Base-by-base conservation (phyloP, 257 asterid species). In the Petunia secreta region DNA sequence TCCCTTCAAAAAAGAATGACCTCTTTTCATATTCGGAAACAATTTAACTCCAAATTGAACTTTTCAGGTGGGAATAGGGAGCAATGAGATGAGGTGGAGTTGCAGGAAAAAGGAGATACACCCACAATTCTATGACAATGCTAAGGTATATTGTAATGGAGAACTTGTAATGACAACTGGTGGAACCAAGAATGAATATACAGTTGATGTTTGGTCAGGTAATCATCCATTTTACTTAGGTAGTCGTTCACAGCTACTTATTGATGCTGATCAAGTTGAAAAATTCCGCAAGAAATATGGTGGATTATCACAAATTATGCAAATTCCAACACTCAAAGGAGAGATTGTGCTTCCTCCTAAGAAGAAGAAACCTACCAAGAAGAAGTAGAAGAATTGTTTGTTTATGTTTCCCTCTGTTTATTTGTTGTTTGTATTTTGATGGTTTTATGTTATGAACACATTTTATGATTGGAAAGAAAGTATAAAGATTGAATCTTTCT, bases 111-210 rank as follows among this genome's bases (percentile, higher is more conserved):
- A 88, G 83, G 99, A 93, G 5, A 90, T 92, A 84, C 99, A 95
- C 90, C 99, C 99, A 0, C 75, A 93, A 55, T 95, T 90, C 85
- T 39, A 88, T 82, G 92, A 90, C 1, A 91, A 92, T 40, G 90
- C 99, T 2, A 95, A 91, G 89, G 97, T 95, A 2, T 91, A 90
- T 82, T 95, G 99, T 87, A 95, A 95, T 25, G 96, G 98, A 0
- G 99, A 95, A 87, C 94, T 89, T 58, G 99, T 95, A 71, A 90
- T 92, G 97, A 93, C 99, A 0, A 93, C 99, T 4, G 99, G 98
- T 1, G 99, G 97, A 4, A 92, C 98, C 75, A 95, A 93, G 87
- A 85, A 88, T n/a, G 98, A 95, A 86, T 92, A 95, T 57, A 92
- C 92, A 36, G 94, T 95, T 8, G 98, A 93, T 87, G 98, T 93